Evolutionary conservation across 164 flowering plant genomes (phyloP).

Genomic region (Paratinospora sagittata): DNA sequence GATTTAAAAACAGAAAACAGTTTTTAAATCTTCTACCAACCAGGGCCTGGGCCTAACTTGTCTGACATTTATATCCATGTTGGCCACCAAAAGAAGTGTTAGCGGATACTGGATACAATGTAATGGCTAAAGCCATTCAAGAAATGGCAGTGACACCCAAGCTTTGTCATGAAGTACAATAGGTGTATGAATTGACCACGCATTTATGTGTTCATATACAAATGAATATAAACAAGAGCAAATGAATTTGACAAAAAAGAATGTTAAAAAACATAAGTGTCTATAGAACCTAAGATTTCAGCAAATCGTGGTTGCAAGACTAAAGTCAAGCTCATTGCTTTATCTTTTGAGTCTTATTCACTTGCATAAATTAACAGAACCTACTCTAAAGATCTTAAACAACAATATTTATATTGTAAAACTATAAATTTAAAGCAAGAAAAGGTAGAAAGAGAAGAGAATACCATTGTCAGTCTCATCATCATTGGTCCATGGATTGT

Average conservation of each 20-base stretch:
- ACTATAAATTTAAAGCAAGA: not conserved
- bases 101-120: not conserved
- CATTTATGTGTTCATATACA: not conserved
- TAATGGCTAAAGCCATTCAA: not conserved
- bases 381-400: no score
- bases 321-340: not conserved
- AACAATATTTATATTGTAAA: not conserved
- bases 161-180: not conserved
- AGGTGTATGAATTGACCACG: not conserved
- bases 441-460: conserved; percentile 2
- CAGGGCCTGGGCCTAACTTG: no score
- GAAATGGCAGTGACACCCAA: not conserved
- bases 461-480: conserved; percentile 95
- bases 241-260: not conserved
- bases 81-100: not conserved
- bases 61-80: not conserved
- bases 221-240: not conserved
- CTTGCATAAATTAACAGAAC: not conserved
- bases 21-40: no score
- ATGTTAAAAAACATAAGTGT: not conserved
- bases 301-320: not conserved
- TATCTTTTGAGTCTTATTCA: not conserved
- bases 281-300: not conserved
- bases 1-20: no score
- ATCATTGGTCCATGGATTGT: conserved; percentile 97